phyloP scores from a whole-genome alignment of 1,284 basidiomycete genomes.

The Cryptococcus neoformans region DNA sequence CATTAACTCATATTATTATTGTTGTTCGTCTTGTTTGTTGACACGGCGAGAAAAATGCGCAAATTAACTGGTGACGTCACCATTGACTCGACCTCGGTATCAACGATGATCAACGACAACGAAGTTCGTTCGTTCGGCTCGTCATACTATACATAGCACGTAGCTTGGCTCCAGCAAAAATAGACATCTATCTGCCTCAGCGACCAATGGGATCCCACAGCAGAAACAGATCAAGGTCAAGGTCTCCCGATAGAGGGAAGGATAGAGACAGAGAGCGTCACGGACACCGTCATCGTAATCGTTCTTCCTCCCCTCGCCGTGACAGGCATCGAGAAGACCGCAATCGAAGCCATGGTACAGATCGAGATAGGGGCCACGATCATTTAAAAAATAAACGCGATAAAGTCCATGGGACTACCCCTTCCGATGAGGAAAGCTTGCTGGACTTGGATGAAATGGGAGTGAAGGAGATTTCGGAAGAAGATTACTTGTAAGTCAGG shows the following conservation, averaged over 20 bases:
- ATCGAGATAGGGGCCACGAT: conserved; percentile 6
- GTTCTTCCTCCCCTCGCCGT: background rate
- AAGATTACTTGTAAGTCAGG: conserved; percentile 46
- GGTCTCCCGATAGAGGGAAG: background rate
- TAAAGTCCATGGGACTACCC: background rate
- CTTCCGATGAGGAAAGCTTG: conserved; percentile 27
- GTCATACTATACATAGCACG: too few species aligned
- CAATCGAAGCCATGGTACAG: background rate
- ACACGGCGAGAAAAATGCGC: too few species aligned
- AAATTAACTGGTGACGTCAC: too few species aligned
- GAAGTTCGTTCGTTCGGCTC: too few species aligned
- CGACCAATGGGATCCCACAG: too few species aligned
- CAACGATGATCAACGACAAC: too few species aligned
- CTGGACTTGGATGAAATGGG: conserved; percentile 39
- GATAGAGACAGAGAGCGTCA: background rate
- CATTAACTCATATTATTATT: too few species aligned
- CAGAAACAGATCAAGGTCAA: conserved; percentile 5
- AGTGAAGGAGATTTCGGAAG: conserved; percentile 34
- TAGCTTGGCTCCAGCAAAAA: too few species aligned
- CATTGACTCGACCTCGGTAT: too few species aligned
- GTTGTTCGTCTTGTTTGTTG: too few species aligned
- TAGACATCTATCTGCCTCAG: too few species aligned
- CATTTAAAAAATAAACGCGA: background rate
- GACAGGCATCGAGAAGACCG: background rate
- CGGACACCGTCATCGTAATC: background rate